Base-by-base conservation (phyloP, 1,139 yeast genomes). In the Yamadazyma siamensis region DNA sequence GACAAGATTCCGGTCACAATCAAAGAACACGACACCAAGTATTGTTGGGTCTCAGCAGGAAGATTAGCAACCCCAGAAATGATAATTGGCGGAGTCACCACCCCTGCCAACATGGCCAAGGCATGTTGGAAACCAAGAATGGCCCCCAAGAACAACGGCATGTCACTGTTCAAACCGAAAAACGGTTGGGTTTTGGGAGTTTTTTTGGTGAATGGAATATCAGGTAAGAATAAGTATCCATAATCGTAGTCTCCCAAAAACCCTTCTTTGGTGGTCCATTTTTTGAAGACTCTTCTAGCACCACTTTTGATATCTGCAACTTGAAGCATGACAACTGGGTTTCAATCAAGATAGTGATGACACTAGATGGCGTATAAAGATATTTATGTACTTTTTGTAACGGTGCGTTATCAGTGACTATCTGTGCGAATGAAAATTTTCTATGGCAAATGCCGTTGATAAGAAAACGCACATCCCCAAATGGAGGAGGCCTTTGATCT, bases 91-190 rank as follows among this genome's bases (percentile, higher is more conserved):
- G 95, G 95, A n/a, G 94, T 68, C 24, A 83, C 82, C 29, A 88
- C 76, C 48, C 96, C 96, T 7, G 95, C 96, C 59, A 88, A 61
- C 95, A 87, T 85, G 25, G 96, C 81, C 44, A 88, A 61, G 2
- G 94, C 66, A 53, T 88, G 96, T 59, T 87, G 96, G 44, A 88
- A 70, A 11, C 96, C 96, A 26, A 88, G 70, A 5, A 87, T 43
- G 32, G 83, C 57, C 1, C 95, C 95, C 33, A 87, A 63, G 10
- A 83, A 50, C 13, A 86, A 46, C 0, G 96, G 96, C 77, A 88
- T 79, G 5, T 80, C 84, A 24, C 82, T 76, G 52, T 86, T 63
- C 28, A 87, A 59, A 2, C 91, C 87, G 48, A 87, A 87, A 55
- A 87, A 87, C 9, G 95, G 94, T 49, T 85, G 80, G 28, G 75